Percentiles rank a stretch among this genome's conserved stretches.
These are phyloP conservation scores for Allomyces macrogynus DNA, from an alignment of 192 early-diverging fungal species.

Conservation along the genomic window DNA sequence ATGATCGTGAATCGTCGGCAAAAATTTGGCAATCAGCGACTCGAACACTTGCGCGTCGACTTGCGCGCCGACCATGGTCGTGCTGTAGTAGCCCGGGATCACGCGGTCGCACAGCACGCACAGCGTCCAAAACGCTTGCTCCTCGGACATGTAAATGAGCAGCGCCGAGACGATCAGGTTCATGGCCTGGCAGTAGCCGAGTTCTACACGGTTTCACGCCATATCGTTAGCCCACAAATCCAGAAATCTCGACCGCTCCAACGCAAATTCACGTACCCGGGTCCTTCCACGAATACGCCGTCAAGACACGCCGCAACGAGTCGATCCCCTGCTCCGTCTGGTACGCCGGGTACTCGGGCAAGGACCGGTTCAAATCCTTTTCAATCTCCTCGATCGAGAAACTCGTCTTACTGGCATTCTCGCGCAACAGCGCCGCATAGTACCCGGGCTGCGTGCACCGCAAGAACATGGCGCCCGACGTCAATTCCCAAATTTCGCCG, in stretches of 20 bases:
- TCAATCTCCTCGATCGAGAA: slow-evolving; percentile 84
- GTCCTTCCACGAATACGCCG: slow-evolving; percentile 62
- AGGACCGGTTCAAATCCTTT: slow-evolving; percentile 78
- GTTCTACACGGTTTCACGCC: slow-evolving; percentile 27
- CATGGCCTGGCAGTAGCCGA: slow-evolving; percentile 99
- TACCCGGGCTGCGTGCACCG: slow-evolving; percentile 68
- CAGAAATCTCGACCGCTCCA: too few species aligned
- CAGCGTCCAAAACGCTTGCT: slow-evolving; percentile 94
- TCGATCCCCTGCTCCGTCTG: slow-evolving; percentile 80
- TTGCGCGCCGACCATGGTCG: slow-evolving; percentile 93
- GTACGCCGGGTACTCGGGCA: slow-evolving; percentile 87
- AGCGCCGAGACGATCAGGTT: slow-evolving; percentile 92
- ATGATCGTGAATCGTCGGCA: slow-evolving; percentile 71
- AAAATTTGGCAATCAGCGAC: slow-evolving; percentile 62
- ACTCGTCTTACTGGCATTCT: slow-evolving; percentile 49
- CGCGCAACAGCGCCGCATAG: slow-evolving; percentile 48
- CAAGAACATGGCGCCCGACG: slow-evolving; percentile 68
- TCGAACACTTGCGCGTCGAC: slow-evolving; percentile 93
- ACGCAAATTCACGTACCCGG: slow-evolving; percentile 7
- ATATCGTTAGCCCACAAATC: too few species aligned
- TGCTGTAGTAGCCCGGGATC: slow-evolving; percentile 90
- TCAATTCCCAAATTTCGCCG: slow-evolving; percentile 87
- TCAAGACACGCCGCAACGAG: slow-evolving; percentile 76
- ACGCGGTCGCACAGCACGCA: slow-evolving; percentile 73
- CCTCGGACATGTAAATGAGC: slow-evolving; percentile 83